These are phyloP conservation scores for Fraxinus cuspidata DNA, from an alignment of 257 asterid genomes.

Conservation along the genomic window DNA sequence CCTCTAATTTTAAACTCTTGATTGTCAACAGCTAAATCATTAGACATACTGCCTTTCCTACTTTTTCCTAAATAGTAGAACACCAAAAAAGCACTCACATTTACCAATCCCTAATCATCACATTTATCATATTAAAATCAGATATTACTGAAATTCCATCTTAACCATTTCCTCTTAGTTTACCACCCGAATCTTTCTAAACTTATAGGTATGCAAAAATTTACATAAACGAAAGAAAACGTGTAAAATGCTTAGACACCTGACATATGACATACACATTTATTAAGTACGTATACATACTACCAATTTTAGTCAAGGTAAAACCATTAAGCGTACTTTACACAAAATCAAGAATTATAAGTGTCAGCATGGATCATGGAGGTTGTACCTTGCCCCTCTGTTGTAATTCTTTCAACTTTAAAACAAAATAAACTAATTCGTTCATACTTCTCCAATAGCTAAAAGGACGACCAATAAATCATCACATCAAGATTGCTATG, in stretches of 20 bases:
- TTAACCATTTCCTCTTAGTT: too few species aligned
- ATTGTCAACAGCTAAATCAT: background rate
- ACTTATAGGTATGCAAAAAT: too few species aligned
- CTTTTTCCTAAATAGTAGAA: background rate
- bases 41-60: background rate
- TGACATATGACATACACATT: background rate
- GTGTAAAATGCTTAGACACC: background rate
- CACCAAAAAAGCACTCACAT: background rate
- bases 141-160: background rate
- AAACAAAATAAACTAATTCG: background rate
- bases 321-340: background rate
- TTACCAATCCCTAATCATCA: conserved; percentile 1
- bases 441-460: background rate
- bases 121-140: background rate
- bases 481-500: background rate
- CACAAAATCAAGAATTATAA: background rate
- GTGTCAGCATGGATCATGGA: background rate
- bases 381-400: background rate
- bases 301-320: background rate
- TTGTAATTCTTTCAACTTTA: too few species aligned
- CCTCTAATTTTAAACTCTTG: background rate
- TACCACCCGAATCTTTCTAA: too few species aligned
- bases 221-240: background rate
- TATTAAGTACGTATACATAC: too few species aligned
- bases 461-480: background rate